These are phyloP conservation scores for Domatiomyces catenatus DNA, from an alignment of 2,329 filamentous ascomycete species.

Conservation along the genomic window DNA sequence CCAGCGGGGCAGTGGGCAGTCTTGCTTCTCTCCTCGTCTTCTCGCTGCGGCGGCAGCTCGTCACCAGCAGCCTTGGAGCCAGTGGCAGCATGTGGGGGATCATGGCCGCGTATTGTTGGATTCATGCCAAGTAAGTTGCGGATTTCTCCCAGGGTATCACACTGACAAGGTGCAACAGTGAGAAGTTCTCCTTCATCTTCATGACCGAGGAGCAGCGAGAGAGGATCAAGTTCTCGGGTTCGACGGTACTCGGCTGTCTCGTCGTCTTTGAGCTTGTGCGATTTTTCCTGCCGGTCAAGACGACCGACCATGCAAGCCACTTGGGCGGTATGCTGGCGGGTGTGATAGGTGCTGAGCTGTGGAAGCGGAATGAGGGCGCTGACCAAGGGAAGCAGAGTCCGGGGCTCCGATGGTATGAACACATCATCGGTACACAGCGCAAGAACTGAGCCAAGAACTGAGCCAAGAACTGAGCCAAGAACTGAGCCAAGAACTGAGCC, in stretches of 20 bases:
- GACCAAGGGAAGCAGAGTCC: neutral
- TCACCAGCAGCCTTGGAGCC: constrained; percentile 35
- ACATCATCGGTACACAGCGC: neutral
- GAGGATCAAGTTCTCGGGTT: constrained; percentile 28
- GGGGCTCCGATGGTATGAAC: neutral
- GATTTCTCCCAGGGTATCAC: neutral
- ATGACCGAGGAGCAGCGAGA: constrained; percentile 26
- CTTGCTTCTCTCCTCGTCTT: constrained; percentile 31
- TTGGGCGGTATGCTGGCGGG: constrained; percentile 28
- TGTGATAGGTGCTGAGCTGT: constrained; percentile 16
- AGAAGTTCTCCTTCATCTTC: constrained; percentile 28
- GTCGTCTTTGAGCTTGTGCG: constrained; percentile 24
- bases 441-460: neutral
- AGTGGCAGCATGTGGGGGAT: constrained; percentile 37
- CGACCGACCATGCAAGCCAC: constrained; percentile 29
- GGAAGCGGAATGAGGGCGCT: neutral
- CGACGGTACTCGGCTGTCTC: constrained; percentile 23
- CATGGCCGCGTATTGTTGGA: constrained; percentile 34
- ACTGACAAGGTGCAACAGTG: constrained; percentile 18
- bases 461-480: neutral
- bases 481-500: no score
- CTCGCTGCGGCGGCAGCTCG: constrained; percentile 29
- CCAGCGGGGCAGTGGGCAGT: constrained; percentile 33
- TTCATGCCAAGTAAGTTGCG: constrained; percentile 29
- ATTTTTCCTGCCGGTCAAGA: constrained; percentile 20